A percentile compares a stretch with the other conserved stretches of the same genome.
Conservation (phyloP, 164 flowering plant genomes). For the Houttuynia cordata region DNA sequence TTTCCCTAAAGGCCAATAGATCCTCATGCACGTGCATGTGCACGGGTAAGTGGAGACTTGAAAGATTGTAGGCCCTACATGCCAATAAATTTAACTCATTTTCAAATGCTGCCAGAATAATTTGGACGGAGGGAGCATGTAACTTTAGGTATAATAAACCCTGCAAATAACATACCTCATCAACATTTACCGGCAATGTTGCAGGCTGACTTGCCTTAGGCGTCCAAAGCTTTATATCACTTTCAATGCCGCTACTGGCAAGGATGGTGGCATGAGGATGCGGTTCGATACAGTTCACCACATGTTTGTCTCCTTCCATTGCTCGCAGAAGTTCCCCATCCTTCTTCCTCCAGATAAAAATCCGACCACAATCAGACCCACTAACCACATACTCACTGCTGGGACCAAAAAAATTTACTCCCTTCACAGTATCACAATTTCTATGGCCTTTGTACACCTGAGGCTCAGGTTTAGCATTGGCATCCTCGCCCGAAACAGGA, state of each 20-base stretch:
- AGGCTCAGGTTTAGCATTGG: constrained; percentile 28
- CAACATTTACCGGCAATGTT: constrained; percentile 41
- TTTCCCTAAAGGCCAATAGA: too few relatives aligned
- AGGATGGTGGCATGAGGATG: constrained; percentile 74
- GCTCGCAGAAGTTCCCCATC: constrained; percentile 74
- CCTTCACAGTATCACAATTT: constrained; percentile 77
- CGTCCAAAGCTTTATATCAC: constrained; percentile 77
- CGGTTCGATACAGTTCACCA: constrained; percentile 81
- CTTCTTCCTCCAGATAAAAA: constrained; percentile 91
- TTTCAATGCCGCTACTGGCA: constrained; percentile 89
- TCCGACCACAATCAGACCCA: constrained; percentile 94
- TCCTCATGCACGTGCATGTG: too few relatives aligned
- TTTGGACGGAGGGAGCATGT: too few relatives aligned
- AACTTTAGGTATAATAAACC: too few relatives aligned
- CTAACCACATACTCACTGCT: constrained; percentile 81
- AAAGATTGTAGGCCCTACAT: too few relatives aligned
- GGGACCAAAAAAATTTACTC: constrained; percentile 84
- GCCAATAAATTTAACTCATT: too few relatives aligned
- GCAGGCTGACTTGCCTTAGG: constrained; percentile 65
- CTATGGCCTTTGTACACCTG: constrained; percentile 72
- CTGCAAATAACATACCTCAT: constrained; percentile 37
- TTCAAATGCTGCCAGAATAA: too few relatives aligned
- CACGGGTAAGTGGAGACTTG: too few relatives aligned
- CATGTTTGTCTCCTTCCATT: constrained; percentile 74
- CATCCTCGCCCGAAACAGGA: constrained; percentile 6